Evolutionary conservation across 306 rosid species (phyloP), one percentile per base, ranked within the genome.

Genomic region (Casuarina cunninghamiana): DNA sequence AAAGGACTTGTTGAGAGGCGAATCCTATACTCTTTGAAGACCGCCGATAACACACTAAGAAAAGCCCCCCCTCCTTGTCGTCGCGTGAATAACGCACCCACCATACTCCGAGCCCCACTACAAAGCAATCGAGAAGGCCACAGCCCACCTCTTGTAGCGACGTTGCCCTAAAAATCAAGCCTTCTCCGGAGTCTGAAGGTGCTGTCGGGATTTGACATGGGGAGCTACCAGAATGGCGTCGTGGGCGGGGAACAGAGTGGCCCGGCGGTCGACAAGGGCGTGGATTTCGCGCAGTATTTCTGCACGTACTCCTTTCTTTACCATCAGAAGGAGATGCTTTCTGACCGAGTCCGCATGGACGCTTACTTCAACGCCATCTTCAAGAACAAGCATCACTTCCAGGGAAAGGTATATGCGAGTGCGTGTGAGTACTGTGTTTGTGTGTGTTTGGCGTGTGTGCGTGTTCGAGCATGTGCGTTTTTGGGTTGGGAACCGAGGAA

Each of bases 321-420:
- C 80, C 99, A 95, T 86, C 99, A 95, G 87, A 95, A 95, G 87
- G 98, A 95, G 83, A 95, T 93, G 99, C 99, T 95, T 77, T 95
- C 93, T 42, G 99, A 95, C 76, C 93, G 98, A 44, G 99, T 95
- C 84, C 99, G 99, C 76, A 95, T 95, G 99, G 96, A 95, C 80
- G 91, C 98, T 80, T 95, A 93, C 83, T 90, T 77, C 86, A 84
- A 89, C 72, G 89, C 99, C 77, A 86, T 95, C 79, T 91, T 93
- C 61, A 72, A 85, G 82, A 95, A 95, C 89, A 95, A 89, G 78
- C 90, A 81, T 50, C 99, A 93, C 84, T 95, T 93, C 81, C 21
- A n/a, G 10, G 97, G 90, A 78, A 93, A 93, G 96, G 99, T 95
- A 38, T 37, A 0, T 37, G 1, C 37, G 69, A 2, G 39, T n/a